Base-by-base conservation (phyloP, 306 rosid species). In the Prinsepia uniflora region DNA sequence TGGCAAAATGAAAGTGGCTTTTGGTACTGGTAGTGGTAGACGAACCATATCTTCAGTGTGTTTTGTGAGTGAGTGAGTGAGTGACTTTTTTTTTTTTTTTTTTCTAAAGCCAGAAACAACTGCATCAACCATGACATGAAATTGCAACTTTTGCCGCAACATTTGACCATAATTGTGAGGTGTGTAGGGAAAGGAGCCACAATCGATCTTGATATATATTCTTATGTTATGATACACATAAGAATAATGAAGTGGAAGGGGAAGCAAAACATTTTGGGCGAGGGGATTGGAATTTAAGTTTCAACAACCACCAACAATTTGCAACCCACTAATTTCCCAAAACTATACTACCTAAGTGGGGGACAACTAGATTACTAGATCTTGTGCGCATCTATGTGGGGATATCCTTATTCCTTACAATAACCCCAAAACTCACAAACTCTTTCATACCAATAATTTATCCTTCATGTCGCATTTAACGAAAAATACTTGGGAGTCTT, bases 131-230 rank as follows among this genome's bases (percentile, higher is more conserved):
- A 49, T 42, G 65, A 50, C 74, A 63, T 58, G 75, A 62, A 52
- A 67, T 48, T 47, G 78, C 74, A 34, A 30, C 72, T 76, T 75
- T 79, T 59, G 86, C 81, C 75, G 88, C 72, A 75, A 79, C 43
- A 54, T 69, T 86, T 81, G 90, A 84, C 88, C 80, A 65, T 70
- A 53, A 58, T 30, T n/a, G 43, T 43, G 71, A 53, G 62, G 78
- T 17, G 72, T 34, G 72, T 34, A 39, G 50, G 62, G 42, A 42
- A 36, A 50, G 41, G 75, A 36, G 70, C 54, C 41, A 71, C 22
- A 68, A 75, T 24, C 30, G 30, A 24, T 30, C 36, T 30, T 30
- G n/a, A n/a, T n/a, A n/a, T 30, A 30, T 30, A 30, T 30, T 30
- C 36, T 30, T 30, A 30, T 30, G 2, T 30, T 30, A 30, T 30